A percentile compares a stretch with the other conserved stretches of the same genome.
phyloP scores from a whole-genome alignment of 2,329 filamentous ascomycete species.

The Aspergillus hortae region DNA sequence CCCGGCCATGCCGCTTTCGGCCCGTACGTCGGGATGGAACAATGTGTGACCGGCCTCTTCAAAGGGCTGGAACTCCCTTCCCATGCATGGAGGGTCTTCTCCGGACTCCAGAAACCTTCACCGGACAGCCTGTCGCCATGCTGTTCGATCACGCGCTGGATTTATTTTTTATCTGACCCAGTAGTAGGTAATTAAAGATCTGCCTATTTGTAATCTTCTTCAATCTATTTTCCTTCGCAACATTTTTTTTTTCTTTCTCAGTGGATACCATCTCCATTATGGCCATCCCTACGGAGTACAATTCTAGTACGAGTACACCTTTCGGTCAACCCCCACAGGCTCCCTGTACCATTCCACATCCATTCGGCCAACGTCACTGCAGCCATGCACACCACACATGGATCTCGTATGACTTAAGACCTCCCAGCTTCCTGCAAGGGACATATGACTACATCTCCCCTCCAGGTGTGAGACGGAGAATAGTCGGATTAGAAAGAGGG shows the following conservation, averaged over 20 bases:
- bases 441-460: too few species aligned
- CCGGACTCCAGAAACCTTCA: slow-evolving; percentile 21
- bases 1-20: slow-evolving; percentile 16
- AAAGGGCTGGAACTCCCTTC: not conserved
- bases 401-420: not conserved
- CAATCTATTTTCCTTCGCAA: too few species aligned
- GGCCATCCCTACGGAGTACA: too few species aligned
- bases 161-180: slow-evolving; percentile 8
- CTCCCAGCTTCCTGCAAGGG: too few species aligned
- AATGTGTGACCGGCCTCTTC: slow-evolving; percentile 1
- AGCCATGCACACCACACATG: not conserved
- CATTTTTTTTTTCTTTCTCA: too few species aligned
- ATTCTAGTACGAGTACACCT: too few species aligned
- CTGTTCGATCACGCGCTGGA: slow-evolving; percentile 13
- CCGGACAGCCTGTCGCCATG: slow-evolving; percentile 13
- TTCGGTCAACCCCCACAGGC: too few species aligned
- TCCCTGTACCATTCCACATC: not conserved
- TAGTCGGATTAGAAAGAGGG: too few species aligned
- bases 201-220: too few species aligned
- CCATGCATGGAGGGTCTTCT: not conserved
- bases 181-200: not conserved
- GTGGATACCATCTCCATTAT: too few species aligned
- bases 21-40: slow-evolving; percentile 8
- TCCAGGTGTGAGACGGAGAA: too few species aligned
- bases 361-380: not conserved